Base-by-base conservation (phyloP, 805 yeast species). In the Ogataea parapolymorpha region DNA sequence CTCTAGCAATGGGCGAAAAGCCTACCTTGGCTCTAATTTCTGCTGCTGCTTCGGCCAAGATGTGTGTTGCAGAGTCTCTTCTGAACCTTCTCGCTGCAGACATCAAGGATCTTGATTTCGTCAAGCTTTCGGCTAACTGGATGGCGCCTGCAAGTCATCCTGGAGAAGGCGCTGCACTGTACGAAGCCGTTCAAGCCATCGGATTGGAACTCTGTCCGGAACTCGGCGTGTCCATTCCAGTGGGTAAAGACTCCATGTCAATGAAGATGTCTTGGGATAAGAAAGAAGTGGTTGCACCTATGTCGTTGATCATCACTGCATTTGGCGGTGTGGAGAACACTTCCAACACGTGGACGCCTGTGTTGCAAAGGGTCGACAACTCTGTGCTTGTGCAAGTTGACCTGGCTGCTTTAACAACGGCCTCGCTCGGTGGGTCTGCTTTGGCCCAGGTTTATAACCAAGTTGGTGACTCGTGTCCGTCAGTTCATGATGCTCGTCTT, bases 161-260 rank as follows among this genome's bases (percentile, higher is more conserved):
- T 16, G 98, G 98, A 56, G 99, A 93, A 67, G 99, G 99, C 46
- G 75, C 95, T 38, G 90, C 88, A 48, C 72, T 93, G 48, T 93
- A 91, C 61, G 96, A 89, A 66, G 99, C 97, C 34, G 99, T 93
- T 34, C 90, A 89, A 66, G 98, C 98, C 4, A 80, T 93, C 56
- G 96, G 97, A 53, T 61, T 90, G 59, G 97, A 88, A 50, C 73
- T 95, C 55, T 93, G 99, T 67, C 97, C 98, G 16, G 91, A 78
- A 45, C 75, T 93, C 51, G 97, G 95, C 32, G 68, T 93, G 47
- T 75, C 95, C 15, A 88, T 93, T 44, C 99, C 99, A 11, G 99
- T 93, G 26, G 99, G 99, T 53, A 93, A 93, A 69, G 99, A 93
- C 65, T 89, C 97, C 26, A 89, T 93, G 96, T 89, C 98, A 16